These are phyloP conservation scores for Botrytis pseudocinerea DNA, from an alignment of 2,329 filamentous ascomycete genomes.

Conservation along the genomic window DNA sequence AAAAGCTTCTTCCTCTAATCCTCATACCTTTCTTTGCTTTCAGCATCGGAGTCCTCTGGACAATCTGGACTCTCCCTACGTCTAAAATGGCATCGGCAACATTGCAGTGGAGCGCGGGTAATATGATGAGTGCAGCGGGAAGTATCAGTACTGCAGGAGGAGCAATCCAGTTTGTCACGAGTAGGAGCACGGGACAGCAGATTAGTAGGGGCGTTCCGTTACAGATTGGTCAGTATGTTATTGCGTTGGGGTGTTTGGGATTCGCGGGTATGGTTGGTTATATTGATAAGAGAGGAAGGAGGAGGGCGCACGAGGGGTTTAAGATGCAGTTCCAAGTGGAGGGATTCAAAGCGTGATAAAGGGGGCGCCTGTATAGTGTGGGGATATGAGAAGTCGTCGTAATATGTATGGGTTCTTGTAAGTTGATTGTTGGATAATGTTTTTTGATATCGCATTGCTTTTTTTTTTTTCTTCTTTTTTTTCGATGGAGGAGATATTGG, in stretches of 20 bases:
- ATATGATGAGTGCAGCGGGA: slow-evolving; percentile 2
- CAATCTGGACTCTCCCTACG: background rate
- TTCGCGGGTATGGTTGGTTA: slow-evolving; percentile 8
- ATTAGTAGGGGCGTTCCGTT: slow-evolving; percentile 6
- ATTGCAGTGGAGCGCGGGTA: slow-evolving; percentile 4
- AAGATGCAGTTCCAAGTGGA: slow-evolving; percentile 8
- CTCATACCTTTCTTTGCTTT: slow-evolving; percentile 14
- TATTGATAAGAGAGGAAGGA: slow-evolving; percentile 16
- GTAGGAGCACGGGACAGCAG: background rate
- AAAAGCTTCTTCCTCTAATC: background rate
- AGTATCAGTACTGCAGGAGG: slow-evolving; percentile 1
- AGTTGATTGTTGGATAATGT: background rate
- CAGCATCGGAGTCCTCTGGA: slow-evolving; percentile 2
- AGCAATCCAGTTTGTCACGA: slow-evolving; percentile 3
- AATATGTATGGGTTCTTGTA: background rate
- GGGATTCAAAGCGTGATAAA: slow-evolving; percentile 5
- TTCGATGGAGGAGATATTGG: background rate
- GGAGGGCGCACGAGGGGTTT: slow-evolving; percentile 6
- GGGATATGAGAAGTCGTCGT: background rate
- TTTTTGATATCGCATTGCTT: background rate
- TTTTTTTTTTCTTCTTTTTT: background rate
- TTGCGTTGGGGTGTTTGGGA: slow-evolving; percentile 5
- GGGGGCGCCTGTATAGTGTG: background rate
- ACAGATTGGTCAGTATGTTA: slow-evolving; percentile 5
- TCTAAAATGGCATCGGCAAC: background rate